phyloP scores from a whole-genome alignment of 345 rosid genomes.

The Citrus mangshanensis region DNA sequence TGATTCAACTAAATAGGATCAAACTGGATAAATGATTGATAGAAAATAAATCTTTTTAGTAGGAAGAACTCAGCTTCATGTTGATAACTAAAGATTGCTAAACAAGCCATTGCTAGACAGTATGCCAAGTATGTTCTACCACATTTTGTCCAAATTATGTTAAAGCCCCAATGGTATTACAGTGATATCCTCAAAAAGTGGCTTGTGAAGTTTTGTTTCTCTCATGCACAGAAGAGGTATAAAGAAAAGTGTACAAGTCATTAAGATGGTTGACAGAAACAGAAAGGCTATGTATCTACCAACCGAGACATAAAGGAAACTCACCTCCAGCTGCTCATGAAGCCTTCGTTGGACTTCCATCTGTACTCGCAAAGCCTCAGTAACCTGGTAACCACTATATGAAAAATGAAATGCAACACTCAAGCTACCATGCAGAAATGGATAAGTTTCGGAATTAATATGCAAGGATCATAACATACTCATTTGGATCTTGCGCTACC shows the following conservation, averaged over 20 bases:
- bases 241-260: background rate
- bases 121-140: background rate
- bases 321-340: constrained; percentile 93
- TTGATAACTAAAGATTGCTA: background rate
- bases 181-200: background rate
- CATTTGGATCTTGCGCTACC: constrained; percentile 64
- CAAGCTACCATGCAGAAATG: background rate
- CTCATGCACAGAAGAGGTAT: background rate
- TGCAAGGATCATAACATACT: constrained; percentile 45
- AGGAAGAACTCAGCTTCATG: background rate
- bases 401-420: constrained; percentile 25
- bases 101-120: background rate
- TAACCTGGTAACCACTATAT: constrained; percentile 76
- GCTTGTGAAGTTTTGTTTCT: background rate
- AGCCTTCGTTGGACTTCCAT: constrained; percentile 97
- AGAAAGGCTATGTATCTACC: background rate
- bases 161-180: background rate
- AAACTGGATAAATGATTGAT: background rate
- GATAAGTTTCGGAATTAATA: constrained; percentile 6
- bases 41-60: background rate
- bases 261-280: background rate
- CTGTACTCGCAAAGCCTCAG: constrained; percentile 90
- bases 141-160: background rate
- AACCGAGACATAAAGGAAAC: constrained; percentile 16
- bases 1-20: background rate